phyloP scores from a whole-genome alignment of 371 early-diverging fungal species.

The Syncephalis plumigaleata region DNA sequence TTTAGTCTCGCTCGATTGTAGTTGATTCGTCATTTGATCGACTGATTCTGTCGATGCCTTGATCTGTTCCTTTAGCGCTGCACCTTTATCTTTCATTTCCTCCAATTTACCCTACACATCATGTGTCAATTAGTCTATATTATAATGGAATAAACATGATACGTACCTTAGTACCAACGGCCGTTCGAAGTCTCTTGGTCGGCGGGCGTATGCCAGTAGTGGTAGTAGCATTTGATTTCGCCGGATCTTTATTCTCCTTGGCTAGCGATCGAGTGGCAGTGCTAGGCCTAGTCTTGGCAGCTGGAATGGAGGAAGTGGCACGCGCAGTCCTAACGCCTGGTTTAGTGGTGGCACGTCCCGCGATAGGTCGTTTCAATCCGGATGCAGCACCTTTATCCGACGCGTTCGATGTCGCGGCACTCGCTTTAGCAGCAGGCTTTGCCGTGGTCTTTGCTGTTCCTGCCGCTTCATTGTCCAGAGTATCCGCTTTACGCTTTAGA shows the following conservation, averaged over 20 bases:
- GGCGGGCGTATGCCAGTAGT: constrained; percentile 5
- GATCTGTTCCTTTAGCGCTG: constrained; percentile 11
- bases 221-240: not conserved
- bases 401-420: not conserved
- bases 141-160: no score
- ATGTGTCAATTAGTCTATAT: constrained; percentile 23
- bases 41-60: constrained; percentile 13
- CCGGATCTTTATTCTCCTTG: not conserved
- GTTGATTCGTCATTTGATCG: constrained; percentile 9
- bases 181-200: constrained; percentile 34
- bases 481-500: not conserved
- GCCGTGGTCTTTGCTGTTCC: constrained; percentile 6
- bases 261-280: not conserved
- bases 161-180: no score
- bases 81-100: constrained; percentile 27
- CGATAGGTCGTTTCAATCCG: not conserved
- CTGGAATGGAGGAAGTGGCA: not conserved
- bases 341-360: not conserved
- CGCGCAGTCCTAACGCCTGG: constrained; percentile 1
- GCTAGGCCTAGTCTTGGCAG: constrained; percentile 1
- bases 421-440: constrained; percentile 3
- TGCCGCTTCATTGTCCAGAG: not conserved
- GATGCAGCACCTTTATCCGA: not conserved
- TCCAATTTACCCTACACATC: constrained; percentile 39
- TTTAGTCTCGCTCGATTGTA: constrained; percentile 13